Evolutionary conservation across 306 rosid species (phyloP).

Genomic region (Cucumis cinereus): DNA sequence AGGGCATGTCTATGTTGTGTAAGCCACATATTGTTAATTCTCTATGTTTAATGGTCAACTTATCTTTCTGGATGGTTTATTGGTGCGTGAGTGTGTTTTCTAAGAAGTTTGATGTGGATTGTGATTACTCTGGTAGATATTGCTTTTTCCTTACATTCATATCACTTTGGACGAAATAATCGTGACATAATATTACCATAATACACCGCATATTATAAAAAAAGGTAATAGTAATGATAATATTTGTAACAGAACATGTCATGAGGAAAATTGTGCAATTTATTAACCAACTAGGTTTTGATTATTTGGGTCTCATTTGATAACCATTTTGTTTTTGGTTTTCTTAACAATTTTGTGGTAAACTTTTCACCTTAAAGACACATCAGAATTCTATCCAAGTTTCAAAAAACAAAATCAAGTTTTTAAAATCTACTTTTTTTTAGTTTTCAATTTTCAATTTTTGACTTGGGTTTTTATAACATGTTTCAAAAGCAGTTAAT

Average conservation of each 20-base stretch:
- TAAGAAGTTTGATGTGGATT: neutral
- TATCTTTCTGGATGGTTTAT: neutral
- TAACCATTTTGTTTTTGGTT: too few species aligned
- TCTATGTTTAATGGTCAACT: neutral
- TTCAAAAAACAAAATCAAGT: too few species aligned
- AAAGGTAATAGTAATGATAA: neutral
- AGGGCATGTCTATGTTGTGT: constrained; percentile 93
- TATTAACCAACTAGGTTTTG: neutral
- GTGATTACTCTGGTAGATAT: neutral
- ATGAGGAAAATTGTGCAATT: neutral
- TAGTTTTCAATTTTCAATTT: too few species aligned
- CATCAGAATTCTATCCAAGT: too few species aligned
- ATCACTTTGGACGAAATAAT: neutral
- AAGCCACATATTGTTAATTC: constrained; percentile 22
- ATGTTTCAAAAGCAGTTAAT: too few species aligned
- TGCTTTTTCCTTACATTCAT: neutral
- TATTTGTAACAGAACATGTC: neutral
- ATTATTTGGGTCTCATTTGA: neutral
- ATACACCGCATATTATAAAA: neutral
- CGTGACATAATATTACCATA: neutral
- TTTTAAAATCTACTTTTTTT: neutral
- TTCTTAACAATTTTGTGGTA: neutral
- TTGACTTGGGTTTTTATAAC: neutral
- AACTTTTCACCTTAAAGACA: too few species aligned
- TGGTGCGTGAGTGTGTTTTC: neutral